Conservation (phyloP, 805 yeast species). For the Kodamaea kakaduensis region DNA sequence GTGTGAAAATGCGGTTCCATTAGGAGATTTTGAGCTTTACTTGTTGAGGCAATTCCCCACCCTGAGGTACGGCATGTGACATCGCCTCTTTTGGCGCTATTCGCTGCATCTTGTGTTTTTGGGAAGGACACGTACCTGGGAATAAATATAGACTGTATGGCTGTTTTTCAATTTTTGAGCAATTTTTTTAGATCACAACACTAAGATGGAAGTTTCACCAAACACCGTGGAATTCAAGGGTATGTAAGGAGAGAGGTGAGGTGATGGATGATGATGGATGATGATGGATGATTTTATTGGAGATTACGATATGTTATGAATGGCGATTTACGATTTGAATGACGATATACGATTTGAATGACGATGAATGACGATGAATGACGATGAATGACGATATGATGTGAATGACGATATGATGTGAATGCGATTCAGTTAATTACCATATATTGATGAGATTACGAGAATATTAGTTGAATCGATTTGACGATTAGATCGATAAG, state of each 20-base stretch:
- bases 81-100: not conserved
- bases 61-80: slow-evolving; percentile 2
- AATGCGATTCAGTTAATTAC: no score
- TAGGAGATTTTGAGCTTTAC: not conserved
- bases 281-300: not conserved
- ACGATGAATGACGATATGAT: not conserved
- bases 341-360: not conserved
- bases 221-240: slow-evolving; percentile 70
- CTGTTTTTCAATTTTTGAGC: slow-evolving; percentile 1
- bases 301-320: not conserved
- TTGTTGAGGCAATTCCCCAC: slow-evolving; percentile 3
- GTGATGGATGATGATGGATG: not conserved
- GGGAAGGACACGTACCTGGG: slow-evolving; percentile 4
- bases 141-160: not conserved
- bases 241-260: slow-evolving; percentile 38
- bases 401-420: no score
- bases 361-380: slow-evolving; percentile 1
- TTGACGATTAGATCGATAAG: no score
- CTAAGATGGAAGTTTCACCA: slow-evolving; percentile 68
- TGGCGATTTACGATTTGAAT: not conserved
- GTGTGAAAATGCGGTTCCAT: not conserved
- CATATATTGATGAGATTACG: no score
- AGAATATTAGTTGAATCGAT: no score
- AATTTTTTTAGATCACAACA: not conserved
- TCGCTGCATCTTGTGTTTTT: not conserved